Base-by-base conservation (phyloP, 345 rosid genomes). In the Tarenaya hassleriana region DNA sequence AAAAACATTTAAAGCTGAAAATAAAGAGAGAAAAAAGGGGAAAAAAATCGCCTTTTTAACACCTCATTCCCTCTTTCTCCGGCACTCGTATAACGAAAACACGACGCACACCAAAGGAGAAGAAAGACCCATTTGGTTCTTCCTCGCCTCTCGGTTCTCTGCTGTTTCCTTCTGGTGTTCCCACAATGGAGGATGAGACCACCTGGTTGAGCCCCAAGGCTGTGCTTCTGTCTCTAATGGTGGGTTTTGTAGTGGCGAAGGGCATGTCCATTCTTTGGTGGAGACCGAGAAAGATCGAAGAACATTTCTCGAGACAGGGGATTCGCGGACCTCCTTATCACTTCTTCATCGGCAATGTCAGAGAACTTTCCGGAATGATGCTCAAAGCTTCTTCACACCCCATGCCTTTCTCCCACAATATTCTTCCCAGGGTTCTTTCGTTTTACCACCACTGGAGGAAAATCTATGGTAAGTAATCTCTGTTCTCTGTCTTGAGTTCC, bases 361-460 rank as follows among this genome's bases (percentile, higher is more conserved):
- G 75, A 73, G 98, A 92, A 66, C 70, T 88, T 20, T 88, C 79
- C 41, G 83, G 75, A 7, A 83, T 92, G 98, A 92, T 79, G 96
- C 50, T 83, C 11, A 73, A 83, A 60, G 96, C 98, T 44, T 88
- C 96, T 55, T 74, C 96, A 46, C 86, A 83, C 21, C 98, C 96
- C 56, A 85, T 87, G 83, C 98, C 98, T 65, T 75, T 71, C 73
- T 92, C 96, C 11, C 98, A 92, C 77, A 88, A 92, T 75, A 92
- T 92, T 34, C 94, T 92, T 16, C 98, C 98, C 14, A 62, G 98
- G 43, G 98, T 92, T 41, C 91, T 92, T 60, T 69, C 98, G 29
- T 88, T 92, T 40, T 92, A 92, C 60, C 94, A 88, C 55, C 91
- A 92, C 62, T 92, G 98, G 98, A 79, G 82, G 70, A 92, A 92